These are phyloP conservation scores for Pharus latifolius DNA, from an alignment of 176 grass and related monocot species.

Conservation along the genomic window DNA sequence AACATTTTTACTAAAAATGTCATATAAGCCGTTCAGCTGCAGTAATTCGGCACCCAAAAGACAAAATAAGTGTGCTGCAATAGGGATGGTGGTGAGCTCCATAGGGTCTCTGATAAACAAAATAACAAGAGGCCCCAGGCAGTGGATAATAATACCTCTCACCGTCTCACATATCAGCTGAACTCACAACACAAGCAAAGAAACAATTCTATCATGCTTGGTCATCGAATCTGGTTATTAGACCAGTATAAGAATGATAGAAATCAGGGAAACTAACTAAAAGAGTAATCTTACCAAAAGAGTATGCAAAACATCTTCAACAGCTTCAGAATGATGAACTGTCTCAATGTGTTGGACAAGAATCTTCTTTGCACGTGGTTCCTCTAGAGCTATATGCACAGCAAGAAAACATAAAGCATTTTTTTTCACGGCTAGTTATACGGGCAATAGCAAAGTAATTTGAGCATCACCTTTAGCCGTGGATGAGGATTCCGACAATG, in stretches of 20 bases:
- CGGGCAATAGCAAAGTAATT: no score
- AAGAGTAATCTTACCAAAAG: constrained; percentile 37
- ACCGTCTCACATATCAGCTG: background rate
- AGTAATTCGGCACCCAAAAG: background rate
- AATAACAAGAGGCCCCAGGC: background rate
- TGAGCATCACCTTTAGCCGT: constrained; percentile 27
- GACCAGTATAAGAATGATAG: background rate
- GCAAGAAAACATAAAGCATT: background rate
- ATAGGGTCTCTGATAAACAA: background rate
- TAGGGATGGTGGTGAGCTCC: background rate
- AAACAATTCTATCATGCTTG: background rate
- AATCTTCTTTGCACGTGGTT: constrained; percentile 58
- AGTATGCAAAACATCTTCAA: constrained; percentile 62
- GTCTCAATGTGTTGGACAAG: constrained; percentile 73
- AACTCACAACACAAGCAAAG: background rate
- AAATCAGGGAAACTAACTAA: background rate
- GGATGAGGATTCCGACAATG: constrained; percentile 34
- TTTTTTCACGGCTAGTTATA: background rate
- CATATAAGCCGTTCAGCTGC: background rate
- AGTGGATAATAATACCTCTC: background rate
- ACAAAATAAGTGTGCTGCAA: background rate
- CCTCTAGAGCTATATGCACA: constrained; percentile 29
- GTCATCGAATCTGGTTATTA: background rate
- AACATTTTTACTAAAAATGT: background rate
- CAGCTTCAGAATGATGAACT: constrained; percentile 34